These are phyloP conservation scores for Cryphonectria japonica DNA, from an alignment of 2,329 filamentous ascomycete genomes.

Conservation along the genomic window DNA sequence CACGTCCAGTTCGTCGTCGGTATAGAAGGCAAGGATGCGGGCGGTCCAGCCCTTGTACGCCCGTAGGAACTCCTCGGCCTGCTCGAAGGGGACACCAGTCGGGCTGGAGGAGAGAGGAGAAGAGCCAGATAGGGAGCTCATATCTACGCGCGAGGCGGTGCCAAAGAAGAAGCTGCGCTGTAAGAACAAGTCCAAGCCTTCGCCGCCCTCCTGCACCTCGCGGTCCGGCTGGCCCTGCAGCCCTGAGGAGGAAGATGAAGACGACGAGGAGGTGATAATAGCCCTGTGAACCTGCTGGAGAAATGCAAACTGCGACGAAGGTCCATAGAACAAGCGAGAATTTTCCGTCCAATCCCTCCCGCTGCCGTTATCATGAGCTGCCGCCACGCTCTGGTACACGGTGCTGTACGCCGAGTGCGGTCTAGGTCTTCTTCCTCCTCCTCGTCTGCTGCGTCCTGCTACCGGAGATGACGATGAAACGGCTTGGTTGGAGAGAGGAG, in stretches of 20 bases:
- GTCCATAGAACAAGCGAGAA: slow-evolving; percentile 26
- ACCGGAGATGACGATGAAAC: not conserved
- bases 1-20: slow-evolving; percentile 31
- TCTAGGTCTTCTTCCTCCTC: slow-evolving; percentile 11
- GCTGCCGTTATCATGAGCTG: slow-evolving; percentile 23
- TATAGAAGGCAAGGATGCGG: slow-evolving; percentile 32
- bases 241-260: slow-evolving; percentile 28
- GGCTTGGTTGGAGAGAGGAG: not conserved
- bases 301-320: slow-evolving; percentile 35
- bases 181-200: slow-evolving; percentile 37
- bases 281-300: slow-evolving; percentile 38
- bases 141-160: slow-evolving; percentile 33
- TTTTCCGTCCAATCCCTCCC: slow-evolving; percentile 21
- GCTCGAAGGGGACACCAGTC: slow-evolving; percentile 25
- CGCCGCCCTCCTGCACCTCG: slow-evolving; percentile 35
- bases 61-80: slow-evolving; percentile 31
- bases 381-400: slow-evolving; percentile 28
- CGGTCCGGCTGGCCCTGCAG: slow-evolving; percentile 27
- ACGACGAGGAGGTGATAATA: slow-evolving; percentile 31
- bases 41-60: slow-evolving; percentile 31
- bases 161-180: slow-evolving; percentile 40
- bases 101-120: slow-evolving; percentile 6
- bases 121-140: slow-evolving; percentile 20
- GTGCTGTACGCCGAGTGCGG: slow-evolving; percentile 19
- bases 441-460: not conserved